Evolutionary conservation across 768 basidiomycete genomes (phyloP).

Genomic region (Termitomyces eurrhizus): DNA sequence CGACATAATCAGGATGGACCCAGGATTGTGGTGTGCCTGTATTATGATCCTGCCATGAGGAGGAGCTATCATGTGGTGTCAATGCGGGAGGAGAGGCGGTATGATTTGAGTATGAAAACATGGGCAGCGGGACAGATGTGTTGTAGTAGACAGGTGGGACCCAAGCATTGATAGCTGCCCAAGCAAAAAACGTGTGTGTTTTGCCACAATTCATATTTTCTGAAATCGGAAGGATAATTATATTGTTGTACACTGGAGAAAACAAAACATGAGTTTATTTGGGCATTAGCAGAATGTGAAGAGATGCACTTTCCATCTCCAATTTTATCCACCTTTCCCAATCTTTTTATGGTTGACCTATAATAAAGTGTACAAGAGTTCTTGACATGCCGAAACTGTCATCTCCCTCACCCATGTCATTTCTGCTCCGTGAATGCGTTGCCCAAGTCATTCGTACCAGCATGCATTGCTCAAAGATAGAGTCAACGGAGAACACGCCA

Average conservation of each 20-base stretch:
- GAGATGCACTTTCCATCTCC: conserved; percentile 82
- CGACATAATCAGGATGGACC: conserved; percentile 86
- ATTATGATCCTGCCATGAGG: too few species aligned
- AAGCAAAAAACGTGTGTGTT: conserved; percentile 86
- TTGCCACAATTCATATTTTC: conserved; percentile 99
- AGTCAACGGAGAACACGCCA: conserved; percentile 89
- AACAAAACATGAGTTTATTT: background rate
- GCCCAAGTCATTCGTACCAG: conserved; percentile 88
- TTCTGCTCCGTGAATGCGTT: conserved; percentile 72
- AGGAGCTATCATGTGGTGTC: conserved; percentile 69
- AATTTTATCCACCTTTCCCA: conserved; percentile 77
- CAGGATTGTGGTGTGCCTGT: too few species aligned
- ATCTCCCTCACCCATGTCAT: conserved; percentile 69
- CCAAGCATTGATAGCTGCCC: too few species aligned
- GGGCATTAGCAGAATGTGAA: background rate
- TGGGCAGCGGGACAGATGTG: conserved; percentile 39
- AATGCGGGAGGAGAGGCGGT: conserved; percentile 52
- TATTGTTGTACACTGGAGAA: conserved; percentile 72
- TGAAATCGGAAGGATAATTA: conserved; percentile 73
- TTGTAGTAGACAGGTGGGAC: too few species aligned
- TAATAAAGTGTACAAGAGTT: conserved; percentile 83
- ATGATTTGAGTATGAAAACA: conserved; percentile 64
- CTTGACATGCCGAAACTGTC: conserved; percentile 73
- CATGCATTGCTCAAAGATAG: conserved; percentile 79
- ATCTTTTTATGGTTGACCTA: conserved; percentile 78